phyloP scores from a whole-genome alignment of 805 yeast genomes.

The Candida sonorensis region DNA sequence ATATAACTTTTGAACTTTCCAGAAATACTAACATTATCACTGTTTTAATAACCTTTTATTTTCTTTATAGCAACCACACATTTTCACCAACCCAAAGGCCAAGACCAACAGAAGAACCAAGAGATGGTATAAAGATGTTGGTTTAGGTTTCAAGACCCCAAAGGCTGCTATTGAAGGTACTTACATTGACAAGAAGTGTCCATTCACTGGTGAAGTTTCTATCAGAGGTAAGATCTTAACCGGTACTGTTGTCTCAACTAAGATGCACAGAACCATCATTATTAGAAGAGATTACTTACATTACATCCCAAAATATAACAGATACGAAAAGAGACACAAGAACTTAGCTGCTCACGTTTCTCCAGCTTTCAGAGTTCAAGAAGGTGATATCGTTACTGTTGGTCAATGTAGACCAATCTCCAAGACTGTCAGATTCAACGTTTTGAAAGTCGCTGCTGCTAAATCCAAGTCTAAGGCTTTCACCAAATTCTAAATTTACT shows the following conservation, averaged over 20 bases:
- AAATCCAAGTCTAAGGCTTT: constrained; percentile 90
- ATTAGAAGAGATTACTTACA: constrained; percentile 99
- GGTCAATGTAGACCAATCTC: constrained; percentile 99
- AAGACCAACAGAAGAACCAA: constrained; percentile 97
- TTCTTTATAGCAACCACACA: constrained; percentile 99
- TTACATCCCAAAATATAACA: constrained; percentile 99
- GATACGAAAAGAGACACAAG: constrained; percentile 99
- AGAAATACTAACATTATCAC: constrained; percentile 2
- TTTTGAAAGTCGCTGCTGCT: constrained; percentile 88
- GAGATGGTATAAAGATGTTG: constrained; percentile 99
- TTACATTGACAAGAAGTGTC: constrained; percentile 99
- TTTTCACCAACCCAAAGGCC: constrained; percentile 99
- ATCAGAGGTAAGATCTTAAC: constrained; percentile 99
- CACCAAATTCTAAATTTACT: constrained; percentile 76
- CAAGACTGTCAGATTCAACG: constrained; percentile 99
- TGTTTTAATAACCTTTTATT: not conserved
- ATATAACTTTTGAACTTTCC: too few species aligned
- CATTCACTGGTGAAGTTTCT: constrained; percentile 93
- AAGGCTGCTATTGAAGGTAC: constrained; percentile 96
- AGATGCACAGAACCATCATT: constrained; percentile 99
- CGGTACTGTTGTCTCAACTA: constrained; percentile 99
- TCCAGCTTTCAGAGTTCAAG: constrained; percentile 99
- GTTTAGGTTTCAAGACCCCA: constrained; percentile 99
- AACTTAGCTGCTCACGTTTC: constrained; percentile 99
- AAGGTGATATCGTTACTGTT: constrained; percentile 98